phyloP scores from a whole-genome alignment of 2,329 filamentous ascomycete species.

The Sporothrix luriei region DNA sequence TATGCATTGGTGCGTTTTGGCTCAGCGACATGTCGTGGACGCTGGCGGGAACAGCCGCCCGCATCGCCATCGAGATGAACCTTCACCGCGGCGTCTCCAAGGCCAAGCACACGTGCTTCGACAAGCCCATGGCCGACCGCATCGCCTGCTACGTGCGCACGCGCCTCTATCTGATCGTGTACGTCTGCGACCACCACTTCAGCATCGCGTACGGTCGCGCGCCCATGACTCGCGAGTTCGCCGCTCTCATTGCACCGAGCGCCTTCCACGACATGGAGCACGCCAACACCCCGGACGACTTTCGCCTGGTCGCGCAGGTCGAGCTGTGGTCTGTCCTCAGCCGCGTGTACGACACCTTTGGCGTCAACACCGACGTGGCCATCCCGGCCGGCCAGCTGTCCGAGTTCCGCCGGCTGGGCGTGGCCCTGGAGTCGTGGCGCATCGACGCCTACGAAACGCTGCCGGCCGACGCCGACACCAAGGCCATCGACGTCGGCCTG shows the following conservation, averaged over 20 bases:
- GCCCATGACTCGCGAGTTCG: constrained; percentile 7
- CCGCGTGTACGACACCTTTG: constrained; percentile 8
- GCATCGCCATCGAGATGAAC: constrained; percentile 7
- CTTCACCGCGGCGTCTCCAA: constrained; percentile 1
- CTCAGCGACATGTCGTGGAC: constrained; percentile 17
- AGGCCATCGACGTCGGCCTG: background rate
- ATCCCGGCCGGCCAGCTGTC: background rate
- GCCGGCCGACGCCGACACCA: background rate
- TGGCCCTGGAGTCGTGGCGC: background rate
- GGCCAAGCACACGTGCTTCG: background rate
- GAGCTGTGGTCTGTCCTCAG: constrained; percentile 6
- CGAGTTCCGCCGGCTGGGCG: background rate
- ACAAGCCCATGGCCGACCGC: background rate
- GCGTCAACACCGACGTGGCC: background rate
- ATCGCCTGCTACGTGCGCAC: constrained; percentile 7
- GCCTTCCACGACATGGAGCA: constrained; percentile 11
- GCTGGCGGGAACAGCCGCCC: background rate
- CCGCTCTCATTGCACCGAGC: background rate
- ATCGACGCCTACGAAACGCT: background rate
- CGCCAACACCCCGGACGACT: background rate
- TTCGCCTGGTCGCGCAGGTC: constrained; percentile 6
- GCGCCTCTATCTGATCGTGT: background rate
- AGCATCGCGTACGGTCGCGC: constrained; percentile 8
- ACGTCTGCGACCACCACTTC: constrained; percentile 18
- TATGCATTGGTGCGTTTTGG: constrained; percentile 8